These are phyloP conservation scores for Diplodia intermedia DNA, from an alignment of 2,329 filamentous ascomycete genomes.

Conservation along the genomic window DNA sequence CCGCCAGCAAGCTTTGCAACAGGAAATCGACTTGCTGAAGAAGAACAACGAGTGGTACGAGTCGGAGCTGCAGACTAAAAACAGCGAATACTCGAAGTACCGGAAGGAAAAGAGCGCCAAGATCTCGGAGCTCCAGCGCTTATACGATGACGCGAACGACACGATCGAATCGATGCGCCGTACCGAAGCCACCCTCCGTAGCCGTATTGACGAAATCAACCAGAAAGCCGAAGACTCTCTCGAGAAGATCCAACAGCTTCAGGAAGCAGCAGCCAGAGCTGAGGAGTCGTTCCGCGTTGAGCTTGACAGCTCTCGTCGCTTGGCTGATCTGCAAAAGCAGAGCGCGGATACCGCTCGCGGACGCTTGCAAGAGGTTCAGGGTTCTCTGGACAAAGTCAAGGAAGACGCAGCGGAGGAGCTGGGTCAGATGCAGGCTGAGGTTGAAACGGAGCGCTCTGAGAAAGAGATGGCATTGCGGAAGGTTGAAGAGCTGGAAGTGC, in stretches of 20 bases:
- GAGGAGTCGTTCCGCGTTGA: constrained; percentile 88
- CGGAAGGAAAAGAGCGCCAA: constrained; percentile 93
- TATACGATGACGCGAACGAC: constrained; percentile 82
- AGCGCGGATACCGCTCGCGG: constrained; percentile 75
- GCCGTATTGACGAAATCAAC: constrained; percentile 81
- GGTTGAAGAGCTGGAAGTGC: constrained; percentile 69
- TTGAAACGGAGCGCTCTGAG: constrained; percentile 62
- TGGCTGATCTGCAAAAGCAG: constrained; percentile 83
- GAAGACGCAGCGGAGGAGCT: constrained; percentile 69
- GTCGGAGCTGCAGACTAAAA: constrained; percentile 88
- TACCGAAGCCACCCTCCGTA: constrained; percentile 79
- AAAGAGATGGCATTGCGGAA: constrained; percentile 67
- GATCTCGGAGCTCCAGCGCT: constrained; percentile 85
- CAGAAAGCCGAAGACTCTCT: constrained; percentile 86
- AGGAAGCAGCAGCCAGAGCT: constrained; percentile 80
- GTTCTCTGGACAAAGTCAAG: constrained; percentile 66
- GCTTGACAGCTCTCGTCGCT: constrained; percentile 77
- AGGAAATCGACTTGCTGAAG: constrained; percentile 87
- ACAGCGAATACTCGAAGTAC: constrained; percentile 83
- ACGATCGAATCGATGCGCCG: constrained; percentile 79
- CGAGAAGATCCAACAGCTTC: constrained; percentile 80
- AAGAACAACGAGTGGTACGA: constrained; percentile 95
- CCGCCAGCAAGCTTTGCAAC: constrained; percentile 85
- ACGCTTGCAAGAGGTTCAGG: constrained; percentile 73
- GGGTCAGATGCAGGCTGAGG: constrained; percentile 57